Percentiles rank a stretch among this genome's conserved stretches.
Evolutionary conservation across 2,329 filamentous ascomycete species (phyloP).

Genomic region (Neoscytalidium dimidiatum): DNA sequence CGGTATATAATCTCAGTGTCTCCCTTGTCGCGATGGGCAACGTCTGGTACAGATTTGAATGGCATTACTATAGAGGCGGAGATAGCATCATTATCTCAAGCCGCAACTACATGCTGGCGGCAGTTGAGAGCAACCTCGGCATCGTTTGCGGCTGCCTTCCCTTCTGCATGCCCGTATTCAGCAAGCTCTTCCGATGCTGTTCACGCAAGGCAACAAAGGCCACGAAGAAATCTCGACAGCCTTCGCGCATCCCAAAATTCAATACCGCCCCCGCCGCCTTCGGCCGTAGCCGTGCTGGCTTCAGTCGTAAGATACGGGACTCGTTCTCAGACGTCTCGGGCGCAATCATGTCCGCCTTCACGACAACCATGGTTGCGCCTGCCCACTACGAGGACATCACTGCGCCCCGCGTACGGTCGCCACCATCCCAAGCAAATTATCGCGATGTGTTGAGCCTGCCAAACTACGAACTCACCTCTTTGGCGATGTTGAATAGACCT

Average conservation of each 20-base stretch:
- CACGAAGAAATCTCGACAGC: neutral
- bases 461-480: too few relatives aligned
- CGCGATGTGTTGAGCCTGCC: too few relatives aligned
- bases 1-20: neutral
- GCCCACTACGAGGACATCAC: too few relatives aligned
- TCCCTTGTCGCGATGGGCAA: neutral
- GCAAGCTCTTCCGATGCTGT: constrained; percentile 50
- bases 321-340: too few relatives aligned
- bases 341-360: too few relatives aligned
- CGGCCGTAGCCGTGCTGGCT: too few relatives aligned
- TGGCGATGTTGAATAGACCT: too few relatives aligned
- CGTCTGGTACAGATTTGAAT: neutral
- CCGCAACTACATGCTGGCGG: constrained; percentile 28
- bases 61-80: too few relatives aligned
- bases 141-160: constrained; percentile 34
- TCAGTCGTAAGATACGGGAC: too few relatives aligned
- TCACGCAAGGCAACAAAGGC: neutral
- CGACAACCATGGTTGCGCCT: too few relatives aligned
- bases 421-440: too few relatives aligned
- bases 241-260: neutral
- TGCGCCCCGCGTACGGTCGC: too few relatives aligned
- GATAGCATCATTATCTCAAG: constrained; percentile 25
- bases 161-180: constrained; percentile 33
- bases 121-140: constrained; percentile 30
- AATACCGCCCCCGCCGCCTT: neutral